Base-by-base conservation (phyloP, 306 rosid genomes). In the Amphicarpaea edgeworthii region DNA sequence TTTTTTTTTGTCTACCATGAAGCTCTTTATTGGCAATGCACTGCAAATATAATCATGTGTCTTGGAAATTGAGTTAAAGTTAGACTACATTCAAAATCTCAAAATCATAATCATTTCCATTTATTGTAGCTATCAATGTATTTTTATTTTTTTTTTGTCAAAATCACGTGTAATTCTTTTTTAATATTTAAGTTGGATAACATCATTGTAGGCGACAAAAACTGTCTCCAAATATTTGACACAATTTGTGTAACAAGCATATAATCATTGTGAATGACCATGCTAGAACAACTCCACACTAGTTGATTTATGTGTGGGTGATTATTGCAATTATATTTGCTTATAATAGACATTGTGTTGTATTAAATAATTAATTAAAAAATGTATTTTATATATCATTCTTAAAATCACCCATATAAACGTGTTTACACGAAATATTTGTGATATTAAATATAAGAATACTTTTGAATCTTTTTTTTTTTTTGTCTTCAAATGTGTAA, bases 401-500 rank as follows among this genome's bases (percentile, higher is more conserved):
- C 49, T 74, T 23, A 10, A 49, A 74, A 38, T 60, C 66, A 60
- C 42, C 45, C 32, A 23, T 11, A 54, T 54, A 45, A n/a, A 41
- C 14, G 57, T 64, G 38, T 61, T 50, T 28, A 12, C 0, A 26
- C 20, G 49, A 53, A 46, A 49, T 30, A 19, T 24, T 74, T 55
- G 37, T 66, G 47, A 14, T 12, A 10, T 37, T 37, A 49, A 65
- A 55, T 62, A 61, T 34, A 37, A 47, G 41, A 38, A 3, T 68
- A 45, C 41, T 68, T 74, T 49, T 30, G 32, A 15, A 65, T 55
- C 21, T 58, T 7, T 10, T 64, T 47, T 45, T 3, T 58, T 7
- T 10, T 64, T 47, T 45, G 5, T 57, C 60, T 60, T 68, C 30
- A 26, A 49, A 37, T 46, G 43, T 69, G 24, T 73, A 65, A 86